A percentile compares a stretch with the other conserved stretches of the same genome.
These are phyloP conservation scores for Candida broadrunensis DNA, from an alignment of 805 yeast genomes.

Conservation along the genomic window DNA sequence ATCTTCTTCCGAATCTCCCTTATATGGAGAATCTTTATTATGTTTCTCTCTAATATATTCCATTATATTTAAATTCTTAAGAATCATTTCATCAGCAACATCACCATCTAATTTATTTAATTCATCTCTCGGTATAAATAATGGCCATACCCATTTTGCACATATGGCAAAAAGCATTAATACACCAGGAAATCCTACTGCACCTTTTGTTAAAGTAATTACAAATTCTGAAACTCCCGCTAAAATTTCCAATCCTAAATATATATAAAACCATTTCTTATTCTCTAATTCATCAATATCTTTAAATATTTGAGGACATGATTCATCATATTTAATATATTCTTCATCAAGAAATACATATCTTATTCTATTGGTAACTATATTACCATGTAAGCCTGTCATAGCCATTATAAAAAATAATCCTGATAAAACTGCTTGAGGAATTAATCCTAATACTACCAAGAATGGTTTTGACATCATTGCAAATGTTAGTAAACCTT, in stretches of 20 bases:
- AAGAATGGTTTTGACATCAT: constrained; percentile 89
- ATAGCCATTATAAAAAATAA: constrained; percentile 92
- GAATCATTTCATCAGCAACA: constrained; percentile 55
- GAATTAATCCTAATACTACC: constrained; percentile 75
- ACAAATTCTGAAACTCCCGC: constrained; percentile 82
- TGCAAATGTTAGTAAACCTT: constrained; percentile 79
- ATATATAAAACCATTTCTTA: constrained; percentile 52
- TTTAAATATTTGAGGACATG: constrained; percentile 32
- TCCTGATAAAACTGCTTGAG: constrained; percentile 92
- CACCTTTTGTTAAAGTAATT: constrained; percentile 82
- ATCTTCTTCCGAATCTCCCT: not conserved
- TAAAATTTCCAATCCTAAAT: constrained; percentile 53
- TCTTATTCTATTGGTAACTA: constrained; percentile 58
- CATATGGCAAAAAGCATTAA: constrained; percentile 67
- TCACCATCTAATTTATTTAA: constrained; percentile 63
- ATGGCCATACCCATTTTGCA: constrained; percentile 57
- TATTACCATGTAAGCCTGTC: constrained; percentile 68
- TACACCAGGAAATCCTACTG: constrained; percentile 92
- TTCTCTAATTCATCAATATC: constrained; percentile 25
- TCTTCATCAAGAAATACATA: constrained; percentile 59
- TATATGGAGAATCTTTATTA: not conserved
- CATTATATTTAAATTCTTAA: constrained; percentile 39
- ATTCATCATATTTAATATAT: constrained; percentile 31
- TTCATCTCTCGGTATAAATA: constrained; percentile 58
- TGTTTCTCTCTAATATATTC: constrained; percentile 4